These are phyloP conservation scores for Cercospora beticola DNA, from an alignment of 2,329 filamentous ascomycete genomes.

Conservation along the genomic window DNA sequence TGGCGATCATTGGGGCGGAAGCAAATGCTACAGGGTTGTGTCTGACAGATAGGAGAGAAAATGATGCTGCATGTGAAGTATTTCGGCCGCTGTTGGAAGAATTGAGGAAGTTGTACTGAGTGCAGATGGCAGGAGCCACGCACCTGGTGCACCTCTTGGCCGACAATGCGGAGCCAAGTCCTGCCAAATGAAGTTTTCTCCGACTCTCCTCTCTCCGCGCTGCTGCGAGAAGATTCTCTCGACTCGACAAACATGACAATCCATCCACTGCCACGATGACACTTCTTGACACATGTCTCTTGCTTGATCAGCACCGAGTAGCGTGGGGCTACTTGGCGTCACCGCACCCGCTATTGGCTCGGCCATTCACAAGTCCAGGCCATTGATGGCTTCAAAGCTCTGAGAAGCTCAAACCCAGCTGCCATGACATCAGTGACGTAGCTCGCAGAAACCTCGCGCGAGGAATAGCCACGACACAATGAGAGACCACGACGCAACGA, in stretches of 20 bases:
- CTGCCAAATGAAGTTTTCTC: neutral
- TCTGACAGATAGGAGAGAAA: neutral
- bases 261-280: neutral
- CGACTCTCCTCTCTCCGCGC: neutral
- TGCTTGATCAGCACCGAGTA: neutral
- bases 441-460: constrained; percentile 11
- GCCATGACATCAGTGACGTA: constrained; percentile 9
- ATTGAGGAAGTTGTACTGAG: neutral
- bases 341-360: neutral
- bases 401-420: neutral
- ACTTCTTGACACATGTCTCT: neutral
- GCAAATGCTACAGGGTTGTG: neutral
- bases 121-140: neutral
- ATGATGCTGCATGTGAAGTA: neutral
- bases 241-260: neutral
- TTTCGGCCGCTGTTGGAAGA: neutral
- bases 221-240: neutral
- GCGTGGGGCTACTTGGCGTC: neutral
- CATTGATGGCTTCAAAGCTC: neutral
- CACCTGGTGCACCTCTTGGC: neutral
- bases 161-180: neutral
- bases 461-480: neutral
- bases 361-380: neutral
- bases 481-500: neutral
- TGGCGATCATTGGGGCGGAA: neutral